Evolutionary conservation across 1,284 basidiomycete genomes (phyloP), one percentile per base, ranked within the genome.

Genomic region (Meira miltonrushii): DNA sequence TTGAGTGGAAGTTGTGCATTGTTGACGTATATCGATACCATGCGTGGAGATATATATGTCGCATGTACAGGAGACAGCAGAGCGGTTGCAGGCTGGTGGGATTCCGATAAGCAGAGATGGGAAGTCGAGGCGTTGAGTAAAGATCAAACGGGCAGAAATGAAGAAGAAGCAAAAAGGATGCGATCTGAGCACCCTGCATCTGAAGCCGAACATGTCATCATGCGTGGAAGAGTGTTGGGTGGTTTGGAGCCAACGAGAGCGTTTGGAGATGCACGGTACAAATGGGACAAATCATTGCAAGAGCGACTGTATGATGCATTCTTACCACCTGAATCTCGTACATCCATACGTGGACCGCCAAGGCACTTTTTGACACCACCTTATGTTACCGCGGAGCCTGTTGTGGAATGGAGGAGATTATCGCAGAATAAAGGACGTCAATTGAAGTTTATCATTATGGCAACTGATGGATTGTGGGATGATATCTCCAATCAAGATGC

Each of bases 401-500:
- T 58, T n/a, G 69, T 76, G 0, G 61, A 66, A 46, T 70, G 65
- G 66, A 62, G 68, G 21, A 40, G 66, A 33, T 59, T 71, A 4
- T 44, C 49, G 2, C 13, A 19, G 13, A 44, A 51, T 19, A 48
- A 39, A 23, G 23, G 39, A 49, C 41, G 90, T 57, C 88, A 77
- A 61, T 65, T 78, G 37, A 62, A 68, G 49, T 78, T 76, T 64
- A 69, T 95, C 58, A 87, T 95, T 44, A 84, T 95, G 65, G 92
- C 92, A 1, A 94, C 92, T 0, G 92, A 95, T 72, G 93, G 93
- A 13, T 83, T 97, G 54, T 97, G 93, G 91, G 95, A 99, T 79
- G 83, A 89, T 67, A 83, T 98, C 57, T 88, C 88, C 62, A 95
- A 92, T n/a, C 87, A 92, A 75, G 93, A 98, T 71, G 91, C 93